A percentile compares a stretch with the other conserved stretches of the same genome.
phyloP scores from a whole-genome alignment of 768 basidiomycete genomes.

The Auricularia auricula-judae region DNA sequence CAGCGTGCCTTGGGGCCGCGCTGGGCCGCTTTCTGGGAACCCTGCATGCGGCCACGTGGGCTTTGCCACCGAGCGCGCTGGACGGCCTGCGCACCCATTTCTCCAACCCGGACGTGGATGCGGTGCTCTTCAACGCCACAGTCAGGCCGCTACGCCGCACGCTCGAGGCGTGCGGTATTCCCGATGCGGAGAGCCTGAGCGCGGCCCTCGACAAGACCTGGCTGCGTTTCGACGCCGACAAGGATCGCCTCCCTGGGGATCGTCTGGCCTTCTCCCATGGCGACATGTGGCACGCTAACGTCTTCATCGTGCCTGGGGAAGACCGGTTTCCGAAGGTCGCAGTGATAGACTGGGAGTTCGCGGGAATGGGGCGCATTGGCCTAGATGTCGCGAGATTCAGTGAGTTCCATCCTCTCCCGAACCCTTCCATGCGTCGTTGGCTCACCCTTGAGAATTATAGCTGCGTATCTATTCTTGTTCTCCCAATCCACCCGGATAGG shows the following conservation, averaged over 20 bases:
- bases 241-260: background rate
- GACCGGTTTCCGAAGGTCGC: background rate
- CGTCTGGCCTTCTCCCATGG: background rate
- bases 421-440: background rate
- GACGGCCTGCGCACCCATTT: background rate
- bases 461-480: background rate
- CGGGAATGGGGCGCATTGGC: background rate
- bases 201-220: background rate
- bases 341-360: background rate
- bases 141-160: background rate
- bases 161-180: background rate
- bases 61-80: background rate
- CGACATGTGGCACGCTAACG: background rate
- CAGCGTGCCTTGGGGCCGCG: background rate
- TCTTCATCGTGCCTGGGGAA: background rate
- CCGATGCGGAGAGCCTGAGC: background rate
- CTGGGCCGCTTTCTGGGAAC: background rate
- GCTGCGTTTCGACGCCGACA: background rate
- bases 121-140: background rate
- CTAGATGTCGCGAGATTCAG: background rate
- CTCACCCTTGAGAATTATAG: background rate
- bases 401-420: background rate
- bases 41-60: background rate
- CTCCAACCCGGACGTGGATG: background rate
- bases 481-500: background rate